phyloP scores from a whole-genome alignment of 1,139 yeast genomes.

The Debaryomycetaceae sp. region DNA sequence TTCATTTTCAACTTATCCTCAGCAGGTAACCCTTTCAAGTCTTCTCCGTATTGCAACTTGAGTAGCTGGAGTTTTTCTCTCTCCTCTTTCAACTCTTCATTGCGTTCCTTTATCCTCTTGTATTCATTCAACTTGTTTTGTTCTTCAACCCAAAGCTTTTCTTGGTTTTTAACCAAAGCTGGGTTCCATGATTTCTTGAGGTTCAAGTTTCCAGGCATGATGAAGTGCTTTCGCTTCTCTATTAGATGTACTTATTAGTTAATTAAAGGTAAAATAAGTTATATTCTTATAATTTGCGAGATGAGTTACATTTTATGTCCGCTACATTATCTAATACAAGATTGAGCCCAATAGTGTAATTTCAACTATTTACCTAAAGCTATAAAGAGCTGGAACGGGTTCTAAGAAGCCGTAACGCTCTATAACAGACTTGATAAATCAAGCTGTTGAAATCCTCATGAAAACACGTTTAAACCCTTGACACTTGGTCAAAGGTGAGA shows the following conservation, averaged over 20 bases:
- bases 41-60: conserved; percentile 47
- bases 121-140: conserved; percentile 74
- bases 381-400: neutral
- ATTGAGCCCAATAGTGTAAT: neutral
- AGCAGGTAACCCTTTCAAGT: conserved; percentile 28
- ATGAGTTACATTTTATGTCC: neutral
- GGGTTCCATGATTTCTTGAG: conserved; percentile 97
- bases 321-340: neutral
- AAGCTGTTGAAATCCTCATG: neutral
- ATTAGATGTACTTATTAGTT: too few relatives aligned
- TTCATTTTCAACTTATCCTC: conserved; percentile 43
- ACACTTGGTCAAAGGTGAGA: neutral
- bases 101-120: conserved; percentile 60
- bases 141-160: conserved; percentile 81
- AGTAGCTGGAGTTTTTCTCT: conserved; percentile 59
- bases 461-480: neutral
- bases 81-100: conserved; percentile 63
- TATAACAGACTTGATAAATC: too few relatives aligned
- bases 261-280: neutral
- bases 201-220: conserved; percentile 77
- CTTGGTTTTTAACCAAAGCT: conserved; percentile 77
- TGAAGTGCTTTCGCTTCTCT: neutral
- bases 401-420: too few relatives aligned
- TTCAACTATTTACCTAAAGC: neutral
- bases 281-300: neutral